These are phyloP conservation scores for Noccaea bulbosa DNA, from an alignment of 345 rosid species.

Conservation along the genomic window DNA sequence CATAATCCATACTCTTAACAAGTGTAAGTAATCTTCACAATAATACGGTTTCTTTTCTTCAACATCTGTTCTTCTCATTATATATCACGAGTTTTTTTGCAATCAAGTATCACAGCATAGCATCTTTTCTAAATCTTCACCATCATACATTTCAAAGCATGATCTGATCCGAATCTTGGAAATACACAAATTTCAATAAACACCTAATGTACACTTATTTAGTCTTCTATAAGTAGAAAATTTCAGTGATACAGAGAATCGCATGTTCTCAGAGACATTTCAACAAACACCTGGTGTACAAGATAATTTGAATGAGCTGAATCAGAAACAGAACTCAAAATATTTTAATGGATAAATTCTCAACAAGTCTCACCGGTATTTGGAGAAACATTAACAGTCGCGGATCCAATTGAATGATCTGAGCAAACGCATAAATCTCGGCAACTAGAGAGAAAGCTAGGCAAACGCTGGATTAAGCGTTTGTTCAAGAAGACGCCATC, in stretches of 20 bases:
- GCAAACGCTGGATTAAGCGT: neutral
- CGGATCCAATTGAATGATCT: constrained; percentile 4
- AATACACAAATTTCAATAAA: neutral
- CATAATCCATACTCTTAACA: neutral
- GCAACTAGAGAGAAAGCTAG: neutral
- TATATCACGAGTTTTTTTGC: neutral
- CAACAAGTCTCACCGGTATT: constrained; percentile 11
- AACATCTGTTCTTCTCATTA: too few relatives aligned
- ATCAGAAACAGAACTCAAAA: neutral
- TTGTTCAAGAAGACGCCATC: constrained; percentile 22
- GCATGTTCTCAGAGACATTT: constrained; percentile 19
- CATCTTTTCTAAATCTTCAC: neutral
- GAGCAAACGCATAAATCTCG: constrained; percentile 28
- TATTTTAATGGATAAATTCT: neutral
- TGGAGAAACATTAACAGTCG: constrained; percentile 4
- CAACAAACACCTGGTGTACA: constrained; percentile 33
- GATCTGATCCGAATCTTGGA: neutral
- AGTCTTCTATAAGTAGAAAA: neutral
- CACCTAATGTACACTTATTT: too few relatives aligned
- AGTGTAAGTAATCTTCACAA: neutral
- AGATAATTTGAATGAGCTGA: neutral
- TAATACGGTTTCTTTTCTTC: too few relatives aligned
- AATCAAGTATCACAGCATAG: neutral
- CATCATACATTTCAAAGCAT: neutral
- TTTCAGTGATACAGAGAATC: too few relatives aligned